These are phyloP conservation scores for Platanthera guangdongensis DNA, from an alignment of 106 monocot species.

Conservation along the genomic window DNA sequence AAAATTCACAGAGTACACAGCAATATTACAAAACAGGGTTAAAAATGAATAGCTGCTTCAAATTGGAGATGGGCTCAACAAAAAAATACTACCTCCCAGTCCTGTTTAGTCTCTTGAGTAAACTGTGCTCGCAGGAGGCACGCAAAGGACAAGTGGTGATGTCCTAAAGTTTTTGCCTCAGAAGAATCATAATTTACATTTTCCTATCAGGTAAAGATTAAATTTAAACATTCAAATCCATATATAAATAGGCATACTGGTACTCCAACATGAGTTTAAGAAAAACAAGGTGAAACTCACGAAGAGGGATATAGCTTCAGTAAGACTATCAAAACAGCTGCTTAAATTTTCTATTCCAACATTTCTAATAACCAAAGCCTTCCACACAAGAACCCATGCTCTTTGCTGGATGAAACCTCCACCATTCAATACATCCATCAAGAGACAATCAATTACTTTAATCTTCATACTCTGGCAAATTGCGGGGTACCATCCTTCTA, in stretches of 20 bases:
- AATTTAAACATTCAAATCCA: neutral
- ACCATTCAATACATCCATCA: constrained; percentile 37
- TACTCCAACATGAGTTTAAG: constrained; percentile 6
- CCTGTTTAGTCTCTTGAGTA: constrained; percentile 48
- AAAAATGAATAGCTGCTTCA: neutral
- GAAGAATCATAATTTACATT: constrained; percentile 19
- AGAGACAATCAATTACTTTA: constrained; percentile 56
- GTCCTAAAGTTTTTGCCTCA: constrained; percentile 9
- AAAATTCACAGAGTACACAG: neutral
- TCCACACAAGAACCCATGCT: constrained; percentile 51
- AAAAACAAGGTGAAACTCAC: constrained; percentile 30
- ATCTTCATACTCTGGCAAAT: constrained; percentile 44
- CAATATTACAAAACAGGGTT: neutral
- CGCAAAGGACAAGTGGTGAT: constrained; percentile 49
- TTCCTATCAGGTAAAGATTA: constrained; percentile 19
- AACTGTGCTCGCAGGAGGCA: constrained; percentile 67
- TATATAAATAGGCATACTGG: neutral
- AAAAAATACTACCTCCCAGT: constrained; percentile 33
- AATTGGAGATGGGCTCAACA: neutral
- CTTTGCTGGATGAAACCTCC: constrained; percentile 41
- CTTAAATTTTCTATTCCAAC: constrained; percentile 43
- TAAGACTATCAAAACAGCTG: constrained; percentile 46
- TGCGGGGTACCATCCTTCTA: constrained; percentile 27
- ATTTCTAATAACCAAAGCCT: constrained; percentile 49
- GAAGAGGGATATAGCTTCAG: constrained; percentile 63